Evolutionary conservation across 805 yeast genomes (phyloP).

Genomic region (Ogataea siamensis): DNA sequence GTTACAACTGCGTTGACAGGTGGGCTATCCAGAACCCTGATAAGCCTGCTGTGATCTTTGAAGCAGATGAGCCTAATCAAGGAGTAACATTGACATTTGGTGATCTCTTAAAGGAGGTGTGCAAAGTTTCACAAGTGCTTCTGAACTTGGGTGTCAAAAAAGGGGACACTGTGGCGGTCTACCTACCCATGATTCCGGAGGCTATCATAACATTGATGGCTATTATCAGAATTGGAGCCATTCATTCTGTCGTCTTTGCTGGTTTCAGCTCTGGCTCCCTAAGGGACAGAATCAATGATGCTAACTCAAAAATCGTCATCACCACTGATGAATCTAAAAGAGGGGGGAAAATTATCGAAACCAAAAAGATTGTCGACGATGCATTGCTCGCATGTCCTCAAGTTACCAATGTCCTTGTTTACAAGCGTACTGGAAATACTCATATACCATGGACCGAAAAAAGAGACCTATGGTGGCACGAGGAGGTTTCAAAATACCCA

Average conservation of each 20-base stretch:
- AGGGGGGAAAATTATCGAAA: constrained; percentile 79
- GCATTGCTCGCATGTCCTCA: constrained; percentile 65
- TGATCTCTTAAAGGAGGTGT: constrained; percentile 68
- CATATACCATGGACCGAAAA: constrained; percentile 48
- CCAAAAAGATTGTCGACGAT: constrained; percentile 80
- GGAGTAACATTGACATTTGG: constrained; percentile 64
- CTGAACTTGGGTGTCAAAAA: constrained; percentile 64
- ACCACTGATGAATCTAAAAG: constrained; percentile 82
- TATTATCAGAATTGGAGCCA: constrained; percentile 75
- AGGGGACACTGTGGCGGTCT: constrained; percentile 85
- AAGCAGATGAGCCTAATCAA: constrained; percentile 74
- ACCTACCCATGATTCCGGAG: constrained; percentile 83
- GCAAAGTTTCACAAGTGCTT: constrained; percentile 68
- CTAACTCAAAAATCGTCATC: constrained; percentile 66
- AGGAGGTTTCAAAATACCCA: constrained; percentile 61
- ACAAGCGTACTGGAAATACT: constrained; percentile 66
- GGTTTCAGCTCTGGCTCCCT: constrained; percentile 76
- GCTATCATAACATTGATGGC: constrained; percentile 76
- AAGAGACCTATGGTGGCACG: constrained; percentile 78
- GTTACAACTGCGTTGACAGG: constrained; percentile 79
- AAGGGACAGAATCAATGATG: constrained; percentile 70
- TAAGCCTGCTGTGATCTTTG: constrained; percentile 73
- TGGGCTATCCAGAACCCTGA: constrained; percentile 71
- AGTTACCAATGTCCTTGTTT: constrained; percentile 69
- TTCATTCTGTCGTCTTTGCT: constrained; percentile 83